Evolutionary conservation across 352 stramenopile species (phyloP).

Genomic region (Halophytophthora batemanensis): DNA sequence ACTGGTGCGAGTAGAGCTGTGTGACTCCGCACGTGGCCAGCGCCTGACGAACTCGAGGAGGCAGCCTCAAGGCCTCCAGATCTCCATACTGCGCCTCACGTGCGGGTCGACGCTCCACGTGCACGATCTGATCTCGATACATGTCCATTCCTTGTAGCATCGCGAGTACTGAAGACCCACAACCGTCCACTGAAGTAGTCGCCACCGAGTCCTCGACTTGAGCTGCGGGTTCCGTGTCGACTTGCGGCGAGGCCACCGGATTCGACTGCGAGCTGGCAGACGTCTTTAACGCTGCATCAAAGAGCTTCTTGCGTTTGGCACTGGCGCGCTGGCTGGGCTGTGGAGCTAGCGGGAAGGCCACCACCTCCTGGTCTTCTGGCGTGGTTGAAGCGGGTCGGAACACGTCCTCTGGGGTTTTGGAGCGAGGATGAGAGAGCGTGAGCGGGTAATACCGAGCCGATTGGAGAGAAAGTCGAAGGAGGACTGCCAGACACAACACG

Average conservation of each 20-base stretch:
- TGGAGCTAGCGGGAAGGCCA: conserved; percentile 57
- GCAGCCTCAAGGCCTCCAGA: conserved; percentile 37
- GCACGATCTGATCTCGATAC: conserved; percentile 77
- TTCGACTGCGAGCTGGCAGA: neutral
- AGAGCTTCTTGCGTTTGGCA: conserved; percentile 52
- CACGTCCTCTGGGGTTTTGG: conserved; percentile 31
- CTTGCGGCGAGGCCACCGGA: neutral
- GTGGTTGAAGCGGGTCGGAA: conserved; percentile 23
- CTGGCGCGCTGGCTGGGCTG: conserved; percentile 61
- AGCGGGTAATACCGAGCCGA: neutral
- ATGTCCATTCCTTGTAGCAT: conserved; percentile 51
- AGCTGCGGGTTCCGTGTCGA: neutral
- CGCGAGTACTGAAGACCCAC: conserved; percentile 36
- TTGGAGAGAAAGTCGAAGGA: neutral
- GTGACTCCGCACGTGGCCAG: conserved; percentile 50
- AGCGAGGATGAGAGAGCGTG: conserved; percentile 2
- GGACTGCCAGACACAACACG: no score
- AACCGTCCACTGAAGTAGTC: conserved; percentile 7
- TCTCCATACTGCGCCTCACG: conserved; percentile 41
- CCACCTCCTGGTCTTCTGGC: conserved; percentile 40
- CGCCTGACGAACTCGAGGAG: conserved; percentile 28
- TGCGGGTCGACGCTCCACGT: conserved; percentile 59
- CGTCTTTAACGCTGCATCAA: conserved; percentile 38
- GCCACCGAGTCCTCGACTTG: neutral
- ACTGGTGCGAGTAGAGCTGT: conserved; percentile 92